Percentiles rank a stretch among this genome's conserved stretches.
These are phyloP conservation scores for Penstemon eatonii DNA, from an alignment of 257 asterid genomes.

Conservation along the genomic window DNA sequence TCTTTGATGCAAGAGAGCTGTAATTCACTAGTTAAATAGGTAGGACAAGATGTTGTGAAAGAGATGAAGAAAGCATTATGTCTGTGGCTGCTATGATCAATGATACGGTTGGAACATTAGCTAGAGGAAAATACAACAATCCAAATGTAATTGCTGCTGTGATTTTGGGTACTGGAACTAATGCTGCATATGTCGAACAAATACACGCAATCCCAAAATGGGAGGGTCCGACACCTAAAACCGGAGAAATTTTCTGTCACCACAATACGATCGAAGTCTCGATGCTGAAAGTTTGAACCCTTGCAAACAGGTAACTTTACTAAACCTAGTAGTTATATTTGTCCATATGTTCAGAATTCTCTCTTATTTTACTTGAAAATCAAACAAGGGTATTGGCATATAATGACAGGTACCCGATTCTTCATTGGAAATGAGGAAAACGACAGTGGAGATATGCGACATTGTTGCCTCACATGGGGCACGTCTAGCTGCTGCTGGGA, in stretches of 20 bases:
- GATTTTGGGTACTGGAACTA: conserved; percentile 91
- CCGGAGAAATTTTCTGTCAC: no score
- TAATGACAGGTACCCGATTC: conserved; percentile 55
- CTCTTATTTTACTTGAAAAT: no score
- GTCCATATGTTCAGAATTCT: neutral
- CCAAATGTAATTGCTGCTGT: conserved; percentile 85
- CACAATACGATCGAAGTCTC: no score
- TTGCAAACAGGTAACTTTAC: no score
- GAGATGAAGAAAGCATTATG: conserved; percentile 79
- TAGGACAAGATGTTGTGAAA: conserved; percentile 81
- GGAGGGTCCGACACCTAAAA: no score
- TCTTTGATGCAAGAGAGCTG: no score
- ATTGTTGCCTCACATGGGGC: conserved; percentile 77
- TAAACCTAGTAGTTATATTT: neutral
- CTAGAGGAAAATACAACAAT: conserved; percentile 66
- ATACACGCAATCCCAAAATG: conserved; percentile 57
- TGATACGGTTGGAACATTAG: conserved; percentile 95
- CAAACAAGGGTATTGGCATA: neutral
- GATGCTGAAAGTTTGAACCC: no score
- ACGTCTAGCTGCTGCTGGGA: conserved; percentile 83
- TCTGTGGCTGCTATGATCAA: conserved; percentile 86
- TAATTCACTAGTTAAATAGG: conserved; percentile 35
- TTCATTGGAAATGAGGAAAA: conserved; percentile 57
- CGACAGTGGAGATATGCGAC: conserved; percentile 61
- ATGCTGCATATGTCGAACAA: conserved; percentile 89